Percentiles rank a stretch among this genome's conserved stretches.
Conservation (phyloP, 345 rosid species). For the Eucalyptus dawsonii region DNA sequence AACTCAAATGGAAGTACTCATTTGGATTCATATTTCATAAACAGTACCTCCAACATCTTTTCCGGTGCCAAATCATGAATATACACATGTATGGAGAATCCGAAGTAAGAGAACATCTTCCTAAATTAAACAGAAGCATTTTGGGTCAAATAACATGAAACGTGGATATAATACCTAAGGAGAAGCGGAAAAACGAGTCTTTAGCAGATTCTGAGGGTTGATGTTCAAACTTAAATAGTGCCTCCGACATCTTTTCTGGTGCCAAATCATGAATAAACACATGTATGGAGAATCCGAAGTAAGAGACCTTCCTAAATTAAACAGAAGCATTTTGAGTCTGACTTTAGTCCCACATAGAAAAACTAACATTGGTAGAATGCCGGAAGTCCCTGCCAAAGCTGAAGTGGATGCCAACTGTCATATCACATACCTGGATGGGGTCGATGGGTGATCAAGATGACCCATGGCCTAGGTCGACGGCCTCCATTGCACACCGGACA, state of each 20-base stretch:
- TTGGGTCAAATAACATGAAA: neutral
- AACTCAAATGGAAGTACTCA: neutral
- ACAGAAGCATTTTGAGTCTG: neutral
- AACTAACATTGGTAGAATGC: neutral
- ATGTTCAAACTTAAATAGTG: neutral
- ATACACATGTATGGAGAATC: neutral
- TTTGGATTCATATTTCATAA: neutral
- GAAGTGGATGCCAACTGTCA: rapidly evolving
- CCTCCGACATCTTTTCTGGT: neutral
- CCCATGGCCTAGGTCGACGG: constrained; percentile 4
- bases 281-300: neutral
- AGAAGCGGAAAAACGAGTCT: neutral
- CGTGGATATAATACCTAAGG: neutral
- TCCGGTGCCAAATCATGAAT: neutral
- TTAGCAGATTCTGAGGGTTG: neutral
- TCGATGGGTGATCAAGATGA: neutral
- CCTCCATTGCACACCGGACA: neutral
- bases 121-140: neutral
- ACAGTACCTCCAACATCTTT: neutral
- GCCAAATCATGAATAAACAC: neutral
- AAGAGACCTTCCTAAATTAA: neutral
- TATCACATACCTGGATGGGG: constrained; percentile 10
- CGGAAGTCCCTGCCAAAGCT: neutral
- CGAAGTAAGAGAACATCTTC: neutral
- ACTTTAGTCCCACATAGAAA: neutral